These are phyloP conservation scores for Nemania sp. DNA, from an alignment of 2,329 filamentous ascomycete genomes.

Conservation along the genomic window DNA sequence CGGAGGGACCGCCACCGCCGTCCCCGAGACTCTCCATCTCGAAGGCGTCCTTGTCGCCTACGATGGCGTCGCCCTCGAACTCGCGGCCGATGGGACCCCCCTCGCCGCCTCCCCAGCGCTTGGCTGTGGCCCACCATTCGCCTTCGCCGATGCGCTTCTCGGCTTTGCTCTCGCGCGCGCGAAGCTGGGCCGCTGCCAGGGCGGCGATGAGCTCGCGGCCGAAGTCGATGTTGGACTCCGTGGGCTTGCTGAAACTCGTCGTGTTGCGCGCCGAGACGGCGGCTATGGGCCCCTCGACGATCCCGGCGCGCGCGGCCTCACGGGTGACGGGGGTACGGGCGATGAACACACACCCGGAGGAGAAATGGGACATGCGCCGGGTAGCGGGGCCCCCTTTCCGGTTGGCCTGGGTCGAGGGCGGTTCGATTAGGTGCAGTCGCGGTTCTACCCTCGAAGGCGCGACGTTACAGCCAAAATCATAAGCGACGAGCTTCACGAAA, in stretches of 20 bases:
- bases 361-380: slow-evolving; percentile 56
- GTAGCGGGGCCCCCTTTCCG: slow-evolving; percentile 29
- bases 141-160: slow-evolving; percentile 62
- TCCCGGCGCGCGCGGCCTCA: slow-evolving; percentile 61
- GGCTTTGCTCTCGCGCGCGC: slow-evolving; percentile 59
- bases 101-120: slow-evolving; percentile 65
- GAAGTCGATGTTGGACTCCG: slow-evolving; percentile 66
- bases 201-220: slow-evolving; percentile 64
- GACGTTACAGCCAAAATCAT: slow-evolving; percentile 69
- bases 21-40: slow-evolving; percentile 1
- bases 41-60: slow-evolving; percentile 52
- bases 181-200: slow-evolving; percentile 66
- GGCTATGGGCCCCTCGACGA: slow-evolving; percentile 65
- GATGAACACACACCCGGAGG: slow-evolving; percentile 63
- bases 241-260: slow-evolving; percentile 52
- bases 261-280: slow-evolving; percentile 62
- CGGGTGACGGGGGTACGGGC: slow-evolving; percentile 64
- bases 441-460: slow-evolving; percentile 61
- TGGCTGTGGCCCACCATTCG: slow-evolving; percentile 65
- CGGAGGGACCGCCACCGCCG: background rate
- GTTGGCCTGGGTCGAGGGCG: slow-evolving; percentile 23
- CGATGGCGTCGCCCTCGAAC: slow-evolving; percentile 51
- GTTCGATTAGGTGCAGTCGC: slow-evolving; percentile 56
- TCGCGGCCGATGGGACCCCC: slow-evolving; percentile 68
- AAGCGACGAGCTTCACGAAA: slow-evolving; percentile 67